Base-by-base conservation (phyloP, 192 early-diverging fungal species). In the Umbelopsis vinacea region DNA sequence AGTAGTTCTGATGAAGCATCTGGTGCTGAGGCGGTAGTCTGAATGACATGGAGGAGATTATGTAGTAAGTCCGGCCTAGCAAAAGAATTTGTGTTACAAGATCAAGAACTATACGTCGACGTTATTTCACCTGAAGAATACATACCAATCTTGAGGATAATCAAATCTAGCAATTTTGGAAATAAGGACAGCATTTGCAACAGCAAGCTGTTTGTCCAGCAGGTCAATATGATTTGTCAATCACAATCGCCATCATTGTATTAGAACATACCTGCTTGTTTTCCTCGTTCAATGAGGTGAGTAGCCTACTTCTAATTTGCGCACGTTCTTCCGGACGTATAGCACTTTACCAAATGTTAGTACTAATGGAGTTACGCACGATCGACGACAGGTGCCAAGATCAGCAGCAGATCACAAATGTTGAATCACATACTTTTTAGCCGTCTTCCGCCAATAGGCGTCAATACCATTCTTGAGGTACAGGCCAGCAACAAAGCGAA, bases 391-490 rank as follows among this genome's bases (percentile, higher is more conserved):
- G 1, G 40, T 6, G 40, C 40, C 6, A 43, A 11, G 40, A 43
- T 52, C 50, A 21, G 46, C 45, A 40, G 40, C 19, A 33, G 48
- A 23, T n/a, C 53, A 14, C 46, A 26, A 15, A 43, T 66, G 23
- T 74, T 26, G 52, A 47, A 47, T 29, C 14, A 67, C 73, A 52
- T 82, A 90, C 90, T 89, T 86, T 79, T 79, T 81, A 4, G 89
- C 89, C 14, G 90, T 85, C 71, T 87, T 92, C 66, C 92, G 86
- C 96, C 96, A 98, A 76, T 92, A 95, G 69, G 89, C 89, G 75
- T 96, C 93, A 38, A 98, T 87, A 6, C 93, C 93, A 79, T 96
- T 98, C 81, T 98, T 98, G 53, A 98, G 78, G 66, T 84, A 90
- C 57, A 96, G 89, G 45, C 88, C 86, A 14, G 93, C 90, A 52